Conservation (phyloP, 2,329 filamentous ascomycete species). For the Botryotinia narcissicola region DNA sequence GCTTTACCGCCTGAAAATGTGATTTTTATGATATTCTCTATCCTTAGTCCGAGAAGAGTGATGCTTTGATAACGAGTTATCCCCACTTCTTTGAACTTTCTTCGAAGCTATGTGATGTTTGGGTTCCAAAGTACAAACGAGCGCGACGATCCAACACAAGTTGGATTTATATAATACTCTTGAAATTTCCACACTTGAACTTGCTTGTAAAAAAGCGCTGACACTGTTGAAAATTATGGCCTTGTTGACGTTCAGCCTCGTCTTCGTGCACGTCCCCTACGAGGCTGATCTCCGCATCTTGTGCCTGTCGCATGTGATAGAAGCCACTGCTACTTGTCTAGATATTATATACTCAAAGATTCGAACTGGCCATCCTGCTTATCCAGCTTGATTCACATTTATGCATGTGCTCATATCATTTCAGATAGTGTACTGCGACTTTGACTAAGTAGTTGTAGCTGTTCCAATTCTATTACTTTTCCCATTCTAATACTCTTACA, state of each 20-base stretch:
- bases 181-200: not conserved
- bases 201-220: not conserved
- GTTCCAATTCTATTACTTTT: not conserved
- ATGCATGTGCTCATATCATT: conserved; percentile 1
- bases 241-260: not conserved
- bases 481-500: not conserved
- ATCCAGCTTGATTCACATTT: not conserved
- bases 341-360: not conserved
- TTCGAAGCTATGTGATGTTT: not conserved
- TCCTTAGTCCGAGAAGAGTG: not conserved
- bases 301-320: conserved; percentile 16
- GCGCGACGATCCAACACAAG: not conserved
- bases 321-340: conserved; percentile 2
- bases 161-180: not conserved
- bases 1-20: not conserved
- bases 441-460: not conserved
- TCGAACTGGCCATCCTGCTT: not conserved
- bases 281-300: conserved; percentile 11
- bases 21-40: not conserved
- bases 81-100: not conserved
- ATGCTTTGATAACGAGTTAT: not conserved
- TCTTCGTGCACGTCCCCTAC: conserved; percentile 8
- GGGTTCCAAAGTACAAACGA: not conserved
- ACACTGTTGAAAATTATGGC: not conserved
- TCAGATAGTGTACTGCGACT: not conserved